Evolutionary conservation across 441 rosid genomes (phyloP), one percentile per base, ranked within the genome.

Genomic region (Pelargonium myrrhifolium): DNA sequence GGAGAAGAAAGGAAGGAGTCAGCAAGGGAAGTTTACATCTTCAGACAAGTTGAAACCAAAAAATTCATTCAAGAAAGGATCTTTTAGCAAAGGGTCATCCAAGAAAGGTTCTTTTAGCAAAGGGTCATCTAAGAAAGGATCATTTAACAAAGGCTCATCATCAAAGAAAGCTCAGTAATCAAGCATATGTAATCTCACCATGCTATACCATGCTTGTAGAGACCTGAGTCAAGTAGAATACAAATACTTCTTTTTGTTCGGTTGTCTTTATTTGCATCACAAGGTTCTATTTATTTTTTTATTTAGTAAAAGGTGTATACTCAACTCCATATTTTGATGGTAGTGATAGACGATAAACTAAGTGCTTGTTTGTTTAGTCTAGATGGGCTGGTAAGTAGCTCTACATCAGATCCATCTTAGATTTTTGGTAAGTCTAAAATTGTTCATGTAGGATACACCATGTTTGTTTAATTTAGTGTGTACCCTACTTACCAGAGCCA

Each of bases 31-130:
- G 40, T 60, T 80, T n/a, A 76, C 85, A n/a, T 77, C 83, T 45
- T 65, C 77, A 26, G 67, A 71, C 62, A 90, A 89, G 81, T 76
- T 90, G 80, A 93, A 87, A 80, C 87, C 90, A 4, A 86, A 79
- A 74, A 79, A 65, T 71, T 35, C 67, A 7, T 15, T 37, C 22
- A 84, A 76, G 73, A 84, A 82, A 68, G 72, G 72, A 21, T 31
- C 81, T 31, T 37, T 37, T 7, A 37, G 7, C 75, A 58, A 58
- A 59, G 73, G 82, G 14, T 37, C 81, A 10, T 76, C 76, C 18
- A 83, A 78, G 75, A 84, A 75, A 63, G 83, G 64, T 14, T n/a
- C 43, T 10, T 59, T 26, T 24, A 14, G 24, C 6, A 59, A 26
- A 28, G 64, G 64, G 4, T 49, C 66, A 26, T 49, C 66, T 4